A percentile compares a stretch with the other conserved stretches of the same genome.
phyloP scores from a whole-genome alignment of 192 early-diverging fungal species.

The Coemansia sp. region DNA sequence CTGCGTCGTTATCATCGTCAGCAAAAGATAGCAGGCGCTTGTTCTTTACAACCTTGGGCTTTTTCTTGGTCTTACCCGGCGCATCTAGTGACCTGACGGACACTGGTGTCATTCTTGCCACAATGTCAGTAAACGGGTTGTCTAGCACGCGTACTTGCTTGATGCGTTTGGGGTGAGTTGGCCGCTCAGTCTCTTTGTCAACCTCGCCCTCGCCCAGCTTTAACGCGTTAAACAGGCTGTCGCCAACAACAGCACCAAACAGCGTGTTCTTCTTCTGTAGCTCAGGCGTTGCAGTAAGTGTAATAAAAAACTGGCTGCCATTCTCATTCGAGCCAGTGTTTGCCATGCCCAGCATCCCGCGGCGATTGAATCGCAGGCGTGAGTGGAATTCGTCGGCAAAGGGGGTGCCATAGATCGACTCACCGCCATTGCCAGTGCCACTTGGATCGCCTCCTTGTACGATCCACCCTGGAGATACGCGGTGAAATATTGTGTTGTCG shows the following conservation, averaged over 20 bases:
- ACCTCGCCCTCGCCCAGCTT: constrained; percentile 81
- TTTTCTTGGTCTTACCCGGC: constrained; percentile 5
- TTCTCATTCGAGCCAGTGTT: constrained; percentile 80
- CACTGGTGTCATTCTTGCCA: constrained; percentile 60
- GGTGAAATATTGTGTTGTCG: constrained; percentile 85
- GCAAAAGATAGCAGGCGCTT: constrained; percentile 83
- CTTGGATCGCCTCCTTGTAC: constrained; percentile 95
- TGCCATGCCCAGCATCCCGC: constrained; percentile 90
- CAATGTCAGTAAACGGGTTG: constrained; percentile 93
- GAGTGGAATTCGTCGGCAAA: constrained; percentile 94
- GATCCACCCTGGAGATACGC: constrained; percentile 86
- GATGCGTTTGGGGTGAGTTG: constrained; percentile 72
- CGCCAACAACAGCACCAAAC: constrained; percentile 90
- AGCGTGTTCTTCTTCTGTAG: constrained; percentile 88
- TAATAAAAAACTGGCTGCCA: constrained; percentile 94
- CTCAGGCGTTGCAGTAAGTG: constrained; percentile 78
- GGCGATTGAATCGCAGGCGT: constrained; percentile 80
- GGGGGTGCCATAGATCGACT: constrained; percentile 78
- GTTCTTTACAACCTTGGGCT: constrained; percentile 46
- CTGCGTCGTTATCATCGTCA: constrained; percentile 70
- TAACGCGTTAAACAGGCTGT: constrained; percentile 88
- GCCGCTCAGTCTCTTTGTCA: constrained; percentile 75
- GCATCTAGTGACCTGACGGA: constrained; percentile 14
- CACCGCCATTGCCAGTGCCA: constrained; percentile 79
- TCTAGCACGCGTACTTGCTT: constrained; percentile 64